Evolutionary conservation across 2,329 filamentous ascomycete genomes (phyloP).

Genomic region (Neoascochyta sp.): DNA sequence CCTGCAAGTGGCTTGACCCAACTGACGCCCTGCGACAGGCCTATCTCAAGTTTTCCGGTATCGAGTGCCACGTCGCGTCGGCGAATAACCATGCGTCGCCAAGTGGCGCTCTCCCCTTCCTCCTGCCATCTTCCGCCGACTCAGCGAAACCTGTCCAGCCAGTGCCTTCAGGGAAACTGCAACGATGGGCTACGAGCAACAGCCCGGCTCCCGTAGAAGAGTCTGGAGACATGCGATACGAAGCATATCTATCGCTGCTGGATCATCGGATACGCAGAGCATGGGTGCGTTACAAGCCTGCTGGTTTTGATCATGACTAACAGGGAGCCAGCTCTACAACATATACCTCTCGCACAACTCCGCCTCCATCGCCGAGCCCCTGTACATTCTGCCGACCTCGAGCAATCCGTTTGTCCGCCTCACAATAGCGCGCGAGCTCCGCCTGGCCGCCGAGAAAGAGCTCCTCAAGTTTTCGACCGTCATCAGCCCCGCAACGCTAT

Average conservation of each 20-base stretch:
- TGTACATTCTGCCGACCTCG: slow-evolving; percentile 67
- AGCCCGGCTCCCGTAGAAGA: slow-evolving; percentile 37
- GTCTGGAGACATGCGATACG: slow-evolving; percentile 55
- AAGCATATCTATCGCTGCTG: slow-evolving; percentile 75
- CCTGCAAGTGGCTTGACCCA: not conserved
- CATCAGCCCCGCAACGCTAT: slow-evolving; percentile 56
- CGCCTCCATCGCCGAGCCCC: slow-evolving; percentile 58
- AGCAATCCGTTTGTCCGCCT: slow-evolving; percentile 60
- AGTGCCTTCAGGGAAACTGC: slow-evolving; percentile 62
- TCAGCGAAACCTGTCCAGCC: slow-evolving; percentile 38
- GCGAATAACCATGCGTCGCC: slow-evolving; percentile 94
- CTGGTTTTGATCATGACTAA: slow-evolving; percentile 3
- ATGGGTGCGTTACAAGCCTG: slow-evolving; percentile 57
- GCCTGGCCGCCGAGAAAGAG: slow-evolving; percentile 68
- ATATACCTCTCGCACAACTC: slow-evolving; percentile 77
- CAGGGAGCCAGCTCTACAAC: slow-evolving; percentile 59
- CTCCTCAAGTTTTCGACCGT: slow-evolving; percentile 62
- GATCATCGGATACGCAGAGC: slow-evolving; percentile 76
- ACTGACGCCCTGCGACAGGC: slow-evolving; percentile 55
- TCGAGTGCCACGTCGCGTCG: slow-evolving; percentile 63
- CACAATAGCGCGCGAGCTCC: slow-evolving; percentile 63
- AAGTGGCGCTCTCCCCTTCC: slow-evolving; percentile 80
- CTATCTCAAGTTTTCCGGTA: slow-evolving; percentile 71
- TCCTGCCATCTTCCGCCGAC: slow-evolving; percentile 55
- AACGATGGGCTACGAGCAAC: slow-evolving; percentile 61